Evolutionary conservation across 176 grass and related monocot genomes (phyloP), one percentile per base, ranked within the genome.

Genomic region (Poa annua): DNA sequence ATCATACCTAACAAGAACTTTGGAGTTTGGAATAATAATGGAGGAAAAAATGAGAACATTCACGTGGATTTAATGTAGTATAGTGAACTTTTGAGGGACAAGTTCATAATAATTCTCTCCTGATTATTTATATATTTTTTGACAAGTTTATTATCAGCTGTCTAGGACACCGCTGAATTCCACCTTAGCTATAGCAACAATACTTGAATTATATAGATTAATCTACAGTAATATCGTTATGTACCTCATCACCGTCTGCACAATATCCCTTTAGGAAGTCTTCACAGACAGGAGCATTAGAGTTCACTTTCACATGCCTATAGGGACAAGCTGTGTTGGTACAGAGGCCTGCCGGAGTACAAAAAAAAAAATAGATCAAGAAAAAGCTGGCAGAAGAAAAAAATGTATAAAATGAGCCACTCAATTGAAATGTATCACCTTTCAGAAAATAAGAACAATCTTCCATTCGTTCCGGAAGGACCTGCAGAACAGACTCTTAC

Each of bases 361-460:
- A 2, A 70, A 80, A 44, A 76, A 77, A 82, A 71, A 24, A 86
- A 0, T 32, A 84, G 78, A 87, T 70, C 42, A 90, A 66, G 61
- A 69, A 47, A 56, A 32, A 4, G 20, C 50, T 75, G 78, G 77
- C 24, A 76, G 64, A 61, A 69, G 64, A 72, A 6, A 72, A 3
- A 17, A 66, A 74, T 25, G 8, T 44, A 70, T 29, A 77, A 61
- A 84, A 66, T 55, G 17, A 63, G 52, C 69, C 7, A 51, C 16
- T 25, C 13, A 35, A 86, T 17, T 85, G 66, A 92, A 88, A 76
- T 79, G 52, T 64, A 75, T 80, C 80, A 93, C 96, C 96, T 99
- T 63, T 84, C 55, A 96, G 63, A 86, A 99, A 99, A 66, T 99
- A 99, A 73, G 96, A 99, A 88, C 96, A 99, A 87, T 99, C 96